Evolutionary conservation across 2,329 filamentous ascomycete genomes (phyloP), one percentile per base, ranked within the genome.

Genomic region (Clonostachys rhizophaga): DNA sequence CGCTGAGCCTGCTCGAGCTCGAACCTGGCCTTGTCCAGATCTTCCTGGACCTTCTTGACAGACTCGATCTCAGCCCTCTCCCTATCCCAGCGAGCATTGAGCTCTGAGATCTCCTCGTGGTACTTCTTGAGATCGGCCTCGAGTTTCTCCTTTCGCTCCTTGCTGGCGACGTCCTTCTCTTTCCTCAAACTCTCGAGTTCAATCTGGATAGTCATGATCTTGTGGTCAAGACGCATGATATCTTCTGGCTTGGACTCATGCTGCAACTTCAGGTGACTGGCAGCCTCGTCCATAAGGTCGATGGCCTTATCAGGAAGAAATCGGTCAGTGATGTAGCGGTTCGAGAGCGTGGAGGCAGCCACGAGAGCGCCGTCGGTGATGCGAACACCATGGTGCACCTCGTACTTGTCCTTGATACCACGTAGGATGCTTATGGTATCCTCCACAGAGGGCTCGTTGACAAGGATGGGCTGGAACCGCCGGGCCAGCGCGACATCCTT

Each of bases 231-330:
- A 44, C 87, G 83, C 70, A 95, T 89, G 34, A 99, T 96, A 9
- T 92, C 84, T 56, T 97, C 94, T 0, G 94, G 94, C 58, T 96
- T 97, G 57, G 90, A 96, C 66, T 99, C 94, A 66, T 97, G 94
- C 61, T 97, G 92, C 34, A 97, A 70, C 41, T 95, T 84, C 10
- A 97, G 72, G 18, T 91, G 90, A 50, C 89, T 95, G 2, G 92
- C 91, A 10, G 94, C 94, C 68, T 97, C 94, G 54, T 97, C 94
- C 65, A 99, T 94, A 14, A 97, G 69, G 63, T 97, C 94, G 52
- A 99, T 97, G 4, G 94, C 94, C 65, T 97, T 97, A 67, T 99
- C 94, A 0, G 94, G 94, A 1, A 97, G 74, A 67, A 96, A 97
- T 2, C 94, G 86, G 61, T 97, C 92, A 13, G 91, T 96, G 55